Conservation (phyloP, 2,329 filamentous ascomycete species). For the Blastomyces gilchristii region DNA sequence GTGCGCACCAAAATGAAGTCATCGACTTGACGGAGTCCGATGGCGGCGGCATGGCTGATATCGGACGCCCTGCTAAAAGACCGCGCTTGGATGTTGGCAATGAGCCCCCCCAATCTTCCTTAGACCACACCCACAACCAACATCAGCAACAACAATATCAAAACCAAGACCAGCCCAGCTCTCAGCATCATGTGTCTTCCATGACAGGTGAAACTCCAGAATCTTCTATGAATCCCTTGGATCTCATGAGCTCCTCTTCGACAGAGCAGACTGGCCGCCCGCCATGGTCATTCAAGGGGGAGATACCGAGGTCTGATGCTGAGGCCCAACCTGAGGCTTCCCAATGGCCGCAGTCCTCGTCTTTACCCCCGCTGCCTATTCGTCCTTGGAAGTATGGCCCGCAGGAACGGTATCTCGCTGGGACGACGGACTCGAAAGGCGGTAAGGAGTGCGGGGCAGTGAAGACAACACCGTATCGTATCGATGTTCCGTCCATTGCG, state of each 20-base stretch:
- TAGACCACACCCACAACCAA: conserved; percentile 3
- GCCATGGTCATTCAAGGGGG: conserved; percentile 32
- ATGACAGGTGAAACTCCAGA: neutral
- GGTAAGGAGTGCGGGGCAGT: conserved; percentile 25
- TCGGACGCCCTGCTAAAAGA: conserved; percentile 29
- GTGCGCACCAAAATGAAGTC: conserved; percentile 24
- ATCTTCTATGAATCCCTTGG: conserved; percentile 10
- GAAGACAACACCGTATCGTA: conserved; percentile 32
- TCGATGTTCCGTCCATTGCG: conserved; percentile 28
- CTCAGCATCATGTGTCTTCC: conserved; percentile 12
- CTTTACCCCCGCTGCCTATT: conserved; percentile 29
- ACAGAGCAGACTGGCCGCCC: conserved; percentile 29
- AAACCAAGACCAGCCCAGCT: neutral
- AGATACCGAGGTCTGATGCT: conserved; percentile 26
- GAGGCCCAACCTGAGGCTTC: conserved; percentile 13
- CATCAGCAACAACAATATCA: neutral
- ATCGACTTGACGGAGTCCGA: conserved; percentile 29
- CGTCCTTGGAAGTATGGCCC: conserved; percentile 27
- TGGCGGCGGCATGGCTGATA: conserved; percentile 23
- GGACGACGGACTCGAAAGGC: conserved; percentile 17
- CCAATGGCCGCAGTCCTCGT: conserved; percentile 9
- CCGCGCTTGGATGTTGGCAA: conserved; percentile 27
- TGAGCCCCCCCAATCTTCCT: conserved; percentile 10
- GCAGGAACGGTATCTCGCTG: conserved; percentile 14
- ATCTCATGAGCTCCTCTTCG: conserved; percentile 23